These are phyloP conservation scores for Fusarium graminum DNA, from an alignment of 2,329 filamentous ascomycete species.

Conservation along the genomic window DNA sequence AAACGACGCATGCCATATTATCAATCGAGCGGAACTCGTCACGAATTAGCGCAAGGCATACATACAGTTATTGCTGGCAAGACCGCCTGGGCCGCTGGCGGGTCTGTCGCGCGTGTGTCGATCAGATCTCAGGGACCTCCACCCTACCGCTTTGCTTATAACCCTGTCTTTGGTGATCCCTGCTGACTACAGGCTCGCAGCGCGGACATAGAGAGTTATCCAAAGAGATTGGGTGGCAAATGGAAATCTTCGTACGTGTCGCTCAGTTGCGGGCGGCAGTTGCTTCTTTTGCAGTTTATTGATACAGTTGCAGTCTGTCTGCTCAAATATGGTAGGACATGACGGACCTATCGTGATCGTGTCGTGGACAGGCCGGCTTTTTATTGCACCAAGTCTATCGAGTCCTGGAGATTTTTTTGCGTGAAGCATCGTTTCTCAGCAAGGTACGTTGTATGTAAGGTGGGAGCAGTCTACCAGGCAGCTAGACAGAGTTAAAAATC, in stretches of 20 bases:
- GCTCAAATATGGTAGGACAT: slow-evolving; percentile 1
- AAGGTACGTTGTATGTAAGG: neutral
- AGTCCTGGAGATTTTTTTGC: neutral
- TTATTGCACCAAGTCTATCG: neutral
- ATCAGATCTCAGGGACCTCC: slow-evolving; percentile 51
- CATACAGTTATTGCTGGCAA: slow-evolving; percentile 7
- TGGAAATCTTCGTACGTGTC: slow-evolving; percentile 37
- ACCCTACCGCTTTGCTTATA: slow-evolving; percentile 44
- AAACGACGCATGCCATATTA: neutral
- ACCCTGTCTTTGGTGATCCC: slow-evolving; percentile 42
- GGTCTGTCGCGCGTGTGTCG: slow-evolving; percentile 47
- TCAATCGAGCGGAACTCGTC: slow-evolving; percentile 6
- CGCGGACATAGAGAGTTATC: slow-evolving; percentile 11
- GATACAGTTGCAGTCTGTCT: neutral
- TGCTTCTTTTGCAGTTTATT: slow-evolving; percentile 15
- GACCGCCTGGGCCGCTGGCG: slow-evolving; percentile 30
- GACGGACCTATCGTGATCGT: neutral
- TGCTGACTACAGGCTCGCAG: slow-evolving; percentile 32
- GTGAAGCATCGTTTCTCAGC: neutral
- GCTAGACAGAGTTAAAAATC: slow-evolving; percentile 40
- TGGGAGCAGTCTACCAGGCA: neutral
- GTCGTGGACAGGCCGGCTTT: neutral
- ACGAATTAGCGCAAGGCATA: slow-evolving; percentile 41
- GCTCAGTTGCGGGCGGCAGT: slow-evolving; percentile 28
- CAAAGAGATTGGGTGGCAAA: slow-evolving; percentile 39